Percentiles rank a stretch among this genome's conserved stretches.
These are phyloP conservation scores for Phlebopus sp. DNA, from an alignment of 1,284 basidiomycete genomes.

Conservation along the genomic window DNA sequence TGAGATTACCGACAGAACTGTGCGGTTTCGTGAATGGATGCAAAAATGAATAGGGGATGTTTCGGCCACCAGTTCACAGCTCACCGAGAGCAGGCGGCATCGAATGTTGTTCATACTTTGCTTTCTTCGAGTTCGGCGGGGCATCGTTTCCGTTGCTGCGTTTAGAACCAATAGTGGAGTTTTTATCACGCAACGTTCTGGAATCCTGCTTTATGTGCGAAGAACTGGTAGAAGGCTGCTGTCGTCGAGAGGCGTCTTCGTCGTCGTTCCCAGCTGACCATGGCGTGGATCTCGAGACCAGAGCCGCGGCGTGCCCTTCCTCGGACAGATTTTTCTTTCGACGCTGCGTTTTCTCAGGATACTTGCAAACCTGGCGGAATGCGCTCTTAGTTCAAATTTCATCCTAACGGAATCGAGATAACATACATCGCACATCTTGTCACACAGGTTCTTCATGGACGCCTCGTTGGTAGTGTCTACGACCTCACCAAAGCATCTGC, in stretches of 20 bases:
- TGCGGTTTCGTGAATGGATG: slow-evolving; percentile 43
- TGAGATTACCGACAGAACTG: slow-evolving; percentile 38
- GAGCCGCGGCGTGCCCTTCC: slow-evolving; percentile 38
- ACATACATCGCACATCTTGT: slow-evolving; percentile 83
- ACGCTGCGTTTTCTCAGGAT: slow-evolving; percentile 58
- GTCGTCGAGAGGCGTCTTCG: slow-evolving; percentile 12
- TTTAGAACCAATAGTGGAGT: slow-evolving; percentile 21
- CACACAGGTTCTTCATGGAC: slow-evolving; percentile 57
- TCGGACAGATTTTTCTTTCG: slow-evolving; percentile 51
- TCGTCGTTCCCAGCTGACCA: slow-evolving; percentile 29
- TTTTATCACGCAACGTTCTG: slow-evolving; percentile 23
- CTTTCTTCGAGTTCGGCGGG: slow-evolving; percentile 35
- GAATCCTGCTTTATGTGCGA: slow-evolving; percentile 10
- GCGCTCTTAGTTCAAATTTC: neutral
- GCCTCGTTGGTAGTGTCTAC: slow-evolving; percentile 53
- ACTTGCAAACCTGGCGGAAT: slow-evolving; percentile 65
- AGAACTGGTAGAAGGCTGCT: neutral
- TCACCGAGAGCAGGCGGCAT: slow-evolving; percentile 37
- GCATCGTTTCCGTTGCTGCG: slow-evolving; percentile 13
- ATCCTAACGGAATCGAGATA: neutral
- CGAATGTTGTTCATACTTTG: slow-evolving; percentile 31
- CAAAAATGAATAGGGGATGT: neutral
- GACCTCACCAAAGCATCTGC: slow-evolving; percentile 79
- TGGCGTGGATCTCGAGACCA: slow-evolving; percentile 13
- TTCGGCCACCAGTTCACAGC: slow-evolving; percentile 3